Percentiles rank a stretch among this genome's conserved stretches.
Evolutionary conservation across 2,329 filamentous ascomycete species (phyloP).

Genomic region (Verticillium tricorpus): DNA sequence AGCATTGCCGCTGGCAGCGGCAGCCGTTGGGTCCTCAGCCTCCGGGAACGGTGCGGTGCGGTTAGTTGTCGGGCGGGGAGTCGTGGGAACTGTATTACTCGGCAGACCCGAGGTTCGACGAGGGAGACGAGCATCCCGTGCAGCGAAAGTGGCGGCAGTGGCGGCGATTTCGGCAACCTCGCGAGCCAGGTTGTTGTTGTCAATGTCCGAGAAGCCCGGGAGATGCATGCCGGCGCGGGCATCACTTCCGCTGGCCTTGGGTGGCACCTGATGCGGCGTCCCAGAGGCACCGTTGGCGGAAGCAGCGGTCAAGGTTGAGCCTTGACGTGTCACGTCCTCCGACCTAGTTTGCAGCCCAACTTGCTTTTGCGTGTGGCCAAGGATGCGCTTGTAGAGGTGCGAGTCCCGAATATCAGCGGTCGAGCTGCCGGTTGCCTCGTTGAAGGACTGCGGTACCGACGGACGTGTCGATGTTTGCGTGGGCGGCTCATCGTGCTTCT

Average conservation of each 20-base stretch:
- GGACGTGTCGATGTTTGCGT: constrained; percentile 24
- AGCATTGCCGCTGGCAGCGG: constrained; percentile 23
- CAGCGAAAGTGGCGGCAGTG: constrained; percentile 81
- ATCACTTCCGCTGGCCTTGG: constrained; percentile 47
- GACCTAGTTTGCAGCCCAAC: constrained; percentile 61
- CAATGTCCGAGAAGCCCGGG: constrained; percentile 72
- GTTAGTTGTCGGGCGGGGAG: constrained; percentile 34
- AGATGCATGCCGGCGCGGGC: constrained; percentile 43
- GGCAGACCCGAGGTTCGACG: constrained; percentile 32
- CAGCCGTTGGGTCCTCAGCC: constrained; percentile 38
- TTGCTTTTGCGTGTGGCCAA: constrained; percentile 85
- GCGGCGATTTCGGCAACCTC: constrained; percentile 93
- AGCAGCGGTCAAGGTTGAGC: constrained; percentile 28
- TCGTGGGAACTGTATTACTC: constrained; percentile 24
- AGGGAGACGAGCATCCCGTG: constrained; percentile 60
- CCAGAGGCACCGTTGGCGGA: constrained; percentile 38
- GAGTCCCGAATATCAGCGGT: constrained; percentile 74
- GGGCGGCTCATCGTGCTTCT: constrained; percentile 54
- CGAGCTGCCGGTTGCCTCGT: constrained; percentile 42
- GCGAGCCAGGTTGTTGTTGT: constrained; percentile 75
- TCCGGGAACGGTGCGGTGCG: constrained; percentile 36
- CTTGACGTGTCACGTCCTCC: constrained; percentile 37
- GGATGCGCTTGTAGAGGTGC: constrained; percentile 85
- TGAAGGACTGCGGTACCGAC: constrained; percentile 32
- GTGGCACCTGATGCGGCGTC: constrained; percentile 72